Evolutionary conservation across 208 protist species (phyloP).

Genomic region (Leishmania lainsoni): DNA sequence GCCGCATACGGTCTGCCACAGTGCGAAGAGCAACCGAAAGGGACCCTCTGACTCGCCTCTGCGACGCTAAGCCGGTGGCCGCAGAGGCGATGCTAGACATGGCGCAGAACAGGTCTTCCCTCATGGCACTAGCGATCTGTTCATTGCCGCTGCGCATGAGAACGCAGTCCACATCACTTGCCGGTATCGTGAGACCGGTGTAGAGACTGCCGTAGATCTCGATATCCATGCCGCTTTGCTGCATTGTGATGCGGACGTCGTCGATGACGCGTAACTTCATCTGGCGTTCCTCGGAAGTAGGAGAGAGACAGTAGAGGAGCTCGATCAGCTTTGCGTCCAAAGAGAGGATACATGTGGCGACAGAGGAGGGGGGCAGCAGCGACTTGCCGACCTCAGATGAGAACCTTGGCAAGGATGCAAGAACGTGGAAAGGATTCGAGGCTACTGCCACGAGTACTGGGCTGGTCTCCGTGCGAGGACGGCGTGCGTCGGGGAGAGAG

Average conservation of each 20-base stretch:
- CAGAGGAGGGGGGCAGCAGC: conserved; percentile 8
- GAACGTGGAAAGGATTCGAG: neutral
- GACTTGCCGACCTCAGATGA: neutral
- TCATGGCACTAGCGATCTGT: conserved; percentile 6
- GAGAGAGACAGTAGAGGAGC: conserved; percentile 52
- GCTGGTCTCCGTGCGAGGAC: neutral
- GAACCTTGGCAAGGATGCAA: neutral
- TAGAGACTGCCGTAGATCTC: conserved; percentile 79
- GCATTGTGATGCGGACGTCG: conserved; percentile 43
- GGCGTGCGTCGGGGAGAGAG: neutral
- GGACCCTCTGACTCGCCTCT: conserved; percentile 16
- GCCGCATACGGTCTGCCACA: conserved; percentile 56
- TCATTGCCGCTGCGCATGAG: conserved; percentile 34
- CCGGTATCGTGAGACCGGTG: conserved; percentile 72
- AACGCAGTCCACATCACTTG: conserved; percentile 87
- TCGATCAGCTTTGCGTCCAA: conserved; percentile 53
- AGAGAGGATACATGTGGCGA: conserved; percentile 10
- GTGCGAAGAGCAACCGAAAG: conserved; percentile 37
- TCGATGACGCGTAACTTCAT: conserved; percentile 42
- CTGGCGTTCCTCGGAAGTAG: conserved; percentile 32
- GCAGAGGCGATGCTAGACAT: conserved; percentile 17
- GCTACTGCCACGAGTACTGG: neutral
- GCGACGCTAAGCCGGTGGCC: conserved; percentile 1
- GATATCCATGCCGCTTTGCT: conserved; percentile 36
- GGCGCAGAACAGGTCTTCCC: conserved; percentile 8